Conservation (phyloP, 805 yeast genomes). For the Yarrowia bubula region DNA sequence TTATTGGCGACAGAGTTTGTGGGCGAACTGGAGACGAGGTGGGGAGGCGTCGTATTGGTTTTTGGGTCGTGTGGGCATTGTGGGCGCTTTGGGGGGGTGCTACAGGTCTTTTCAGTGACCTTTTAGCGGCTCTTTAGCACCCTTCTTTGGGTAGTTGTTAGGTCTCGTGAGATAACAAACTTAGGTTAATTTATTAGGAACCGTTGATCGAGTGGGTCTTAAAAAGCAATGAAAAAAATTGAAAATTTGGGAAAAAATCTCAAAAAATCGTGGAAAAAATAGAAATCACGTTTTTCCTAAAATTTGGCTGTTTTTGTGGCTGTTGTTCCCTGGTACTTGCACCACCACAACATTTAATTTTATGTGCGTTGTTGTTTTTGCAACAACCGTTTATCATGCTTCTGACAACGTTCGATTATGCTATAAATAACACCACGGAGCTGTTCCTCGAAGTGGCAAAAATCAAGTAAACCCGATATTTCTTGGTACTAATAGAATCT, state of each 20-base stretch:
- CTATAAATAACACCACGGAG: neutral
- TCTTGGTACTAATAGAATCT: no score
- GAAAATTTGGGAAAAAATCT: no score
- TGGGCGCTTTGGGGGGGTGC: neutral
- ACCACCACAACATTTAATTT: no score
- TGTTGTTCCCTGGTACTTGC: no score
- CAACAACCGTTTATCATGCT: no score
- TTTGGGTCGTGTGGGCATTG: neutral
- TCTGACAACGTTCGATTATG: neutral
- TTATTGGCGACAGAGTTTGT: neutral
- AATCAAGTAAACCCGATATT: no score
- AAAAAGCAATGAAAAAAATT: no score
- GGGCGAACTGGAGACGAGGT: neutral
- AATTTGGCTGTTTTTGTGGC: no score
- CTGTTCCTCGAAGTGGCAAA: no score
- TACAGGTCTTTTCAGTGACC: neutral
- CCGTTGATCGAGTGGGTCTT: conserved; percentile 2
- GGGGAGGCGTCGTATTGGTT: neutral
- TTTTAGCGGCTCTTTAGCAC: neutral
- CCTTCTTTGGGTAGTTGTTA: neutral
- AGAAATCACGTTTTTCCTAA: no score
- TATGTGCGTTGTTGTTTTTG: no score
- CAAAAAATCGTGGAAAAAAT: no score
- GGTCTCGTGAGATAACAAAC: conserved; percentile 1
- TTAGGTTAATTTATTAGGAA: neutral